Base-by-base conservation (phyloP, 371 early-diverging fungal genomes). In the Rhizopus sp. region DNA sequence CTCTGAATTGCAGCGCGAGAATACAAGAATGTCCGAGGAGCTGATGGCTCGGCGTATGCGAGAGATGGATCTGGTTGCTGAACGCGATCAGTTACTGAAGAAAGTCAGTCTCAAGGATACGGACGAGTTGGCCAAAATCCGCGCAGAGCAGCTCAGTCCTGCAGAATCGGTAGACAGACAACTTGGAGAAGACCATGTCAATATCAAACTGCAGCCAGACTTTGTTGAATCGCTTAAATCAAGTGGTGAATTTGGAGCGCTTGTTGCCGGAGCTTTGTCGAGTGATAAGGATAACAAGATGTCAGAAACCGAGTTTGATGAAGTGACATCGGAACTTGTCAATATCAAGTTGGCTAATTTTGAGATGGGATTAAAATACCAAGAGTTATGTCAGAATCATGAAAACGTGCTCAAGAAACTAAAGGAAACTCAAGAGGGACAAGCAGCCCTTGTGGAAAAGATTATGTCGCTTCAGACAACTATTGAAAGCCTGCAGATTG, bases 1-100 rank as follows among this genome's bases (percentile, higher is more conserved):
- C 15, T 83, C 85, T 9, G 69, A 77, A 3, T 60, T 83, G 10
- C 83, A 85, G 54, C 74, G 75, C 50, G 85, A 85, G 16, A 81
- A 83, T 46, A 64, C 73, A 5, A 68, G 68, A 6, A 51, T 81
- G 0, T 75, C 80, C 3, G 77, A 83, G 42, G 71, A 75, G 9
- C 55, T 85, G 31, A 76, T 81, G 53, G 42, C 65, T 1, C 58
- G 70, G 35, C 78, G 83, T 51, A 78, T 83, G 82, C 69, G 70
- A 33, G 83, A 80, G 50, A 73, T 82, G 69, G 81, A 83, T 56
- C 53, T 62, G 29, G 38, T 58, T 10, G 37, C 65, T 5, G 74
- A 71, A 16, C 57, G 65, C 12, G 59, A 53, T 16, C 42, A 62
- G 32, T 45, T 77, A 10, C 59, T 69, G 44, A 69, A 63, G 34